A percentile compares a stretch with the other conserved stretches of the same genome.
These are phyloP conservation scores for Parmales sp. DNA, from an alignment of 108 stramenopile species.

Conservation along the genomic window DNA sequence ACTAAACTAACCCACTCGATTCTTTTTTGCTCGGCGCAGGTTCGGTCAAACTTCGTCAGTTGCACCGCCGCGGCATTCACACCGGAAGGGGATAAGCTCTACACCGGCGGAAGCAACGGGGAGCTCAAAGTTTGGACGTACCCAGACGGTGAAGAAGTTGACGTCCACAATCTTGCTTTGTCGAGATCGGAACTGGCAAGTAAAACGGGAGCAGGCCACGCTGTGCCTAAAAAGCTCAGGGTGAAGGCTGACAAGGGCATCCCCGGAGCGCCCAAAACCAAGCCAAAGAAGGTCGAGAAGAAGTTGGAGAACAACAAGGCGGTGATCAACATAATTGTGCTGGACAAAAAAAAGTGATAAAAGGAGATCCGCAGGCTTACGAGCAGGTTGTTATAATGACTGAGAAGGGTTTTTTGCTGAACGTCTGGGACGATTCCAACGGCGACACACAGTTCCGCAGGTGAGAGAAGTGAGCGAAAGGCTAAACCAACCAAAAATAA, in stretches of 20 bases:
- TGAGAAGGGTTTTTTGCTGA: conserved; percentile 1
- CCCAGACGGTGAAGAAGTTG: background rate
- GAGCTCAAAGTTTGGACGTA: conserved; percentile 8
- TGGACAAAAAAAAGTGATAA: background rate
- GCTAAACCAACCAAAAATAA: too few relatives aligned
- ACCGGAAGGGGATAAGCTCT: background rate
- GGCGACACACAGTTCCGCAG: conserved; percentile 1
- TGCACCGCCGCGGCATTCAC: background rate
- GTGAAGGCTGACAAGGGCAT: conserved; percentile 5
- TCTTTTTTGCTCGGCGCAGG: too few relatives aligned
- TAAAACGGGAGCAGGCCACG: background rate
- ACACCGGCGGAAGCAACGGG: conserved; percentile 6
- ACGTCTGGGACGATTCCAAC: conserved; percentile 7
- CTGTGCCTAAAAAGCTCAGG: background rate
- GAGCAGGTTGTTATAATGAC: conserved; percentile 5
- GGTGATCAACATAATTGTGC: background rate
- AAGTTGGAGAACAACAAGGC: background rate
- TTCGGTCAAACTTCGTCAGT: background rate
- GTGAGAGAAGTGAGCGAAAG: too few relatives aligned
- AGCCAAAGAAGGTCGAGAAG: background rate
- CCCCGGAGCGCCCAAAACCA: background rate
- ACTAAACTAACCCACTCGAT: too few relatives aligned
- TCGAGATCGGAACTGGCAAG: background rate
- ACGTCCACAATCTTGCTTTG: background rate
- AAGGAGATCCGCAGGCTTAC: background rate